Percentiles rank a stretch among this genome's conserved stretches.
Evolutionary conservation across 257 asterid species (phyloP).

Genomic region (Osmanthus fragrans): DNA sequence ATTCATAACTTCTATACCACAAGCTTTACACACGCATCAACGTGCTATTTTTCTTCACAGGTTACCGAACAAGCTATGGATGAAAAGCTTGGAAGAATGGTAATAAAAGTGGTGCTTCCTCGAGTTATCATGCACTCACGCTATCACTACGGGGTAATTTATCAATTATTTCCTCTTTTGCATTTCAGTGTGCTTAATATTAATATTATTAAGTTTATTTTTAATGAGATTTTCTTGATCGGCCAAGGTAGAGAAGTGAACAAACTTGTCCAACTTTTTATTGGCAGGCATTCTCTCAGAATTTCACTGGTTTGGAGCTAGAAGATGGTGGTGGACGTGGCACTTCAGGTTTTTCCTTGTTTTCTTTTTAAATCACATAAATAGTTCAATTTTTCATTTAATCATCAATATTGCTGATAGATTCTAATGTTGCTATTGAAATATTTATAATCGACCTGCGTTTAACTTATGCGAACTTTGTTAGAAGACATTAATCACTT

Average conservation of each 20-base stretch:
- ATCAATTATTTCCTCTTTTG: not conserved
- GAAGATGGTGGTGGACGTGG: conserved; percentile 99
- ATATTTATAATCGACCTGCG: not conserved
- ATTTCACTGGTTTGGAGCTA: conserved; percentile 93
- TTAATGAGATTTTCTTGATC: conserved; percentile 6
- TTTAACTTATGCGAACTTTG: not conserved
- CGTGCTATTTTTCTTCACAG: conserved; percentile 33
- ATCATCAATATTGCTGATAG: not conserved
- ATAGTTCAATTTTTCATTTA: not conserved
- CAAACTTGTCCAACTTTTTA: conserved; percentile 12
- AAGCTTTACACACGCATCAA: conserved; percentile 5
- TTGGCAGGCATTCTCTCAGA: conserved; percentile 81
- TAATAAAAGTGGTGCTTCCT: conserved; percentile 91
- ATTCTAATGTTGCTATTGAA: not conserved
- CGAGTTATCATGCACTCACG: conserved; percentile 93
- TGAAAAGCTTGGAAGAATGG: conserved; percentile 80
- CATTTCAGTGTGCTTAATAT: not conserved
- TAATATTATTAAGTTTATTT: not conserved
- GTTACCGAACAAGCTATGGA: conserved; percentile 80
- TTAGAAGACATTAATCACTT: not conserved
- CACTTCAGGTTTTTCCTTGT: conserved; percentile 66
- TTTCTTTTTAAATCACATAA: not conserved
- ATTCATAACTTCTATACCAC: not conserved
- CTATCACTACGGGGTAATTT: conserved; percentile 77
- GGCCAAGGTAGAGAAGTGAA: not conserved